These are phyloP conservation scores for Naganishia liquefaciens DNA, from an alignment of 1,284 basidiomycete genomes.

Conservation along the genomic window DNA sequence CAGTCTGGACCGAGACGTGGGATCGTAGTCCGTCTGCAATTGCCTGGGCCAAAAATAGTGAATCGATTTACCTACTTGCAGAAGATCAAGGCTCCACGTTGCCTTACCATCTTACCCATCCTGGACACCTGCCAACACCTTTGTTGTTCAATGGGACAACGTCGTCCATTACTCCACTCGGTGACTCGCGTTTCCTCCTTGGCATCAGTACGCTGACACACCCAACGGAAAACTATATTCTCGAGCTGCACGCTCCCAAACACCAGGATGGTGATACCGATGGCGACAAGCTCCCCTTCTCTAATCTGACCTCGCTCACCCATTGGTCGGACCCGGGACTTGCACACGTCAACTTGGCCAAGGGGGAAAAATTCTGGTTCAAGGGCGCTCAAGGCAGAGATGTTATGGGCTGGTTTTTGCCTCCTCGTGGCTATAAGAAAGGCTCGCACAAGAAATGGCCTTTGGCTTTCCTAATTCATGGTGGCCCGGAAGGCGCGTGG, in stretches of 20 bases:
- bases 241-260: slow-evolving; percentile 46
- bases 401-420: slow-evolving; percentile 80
- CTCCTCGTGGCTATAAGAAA: slow-evolving; percentile 68
- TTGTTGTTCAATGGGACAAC: slow-evolving; percentile 46
- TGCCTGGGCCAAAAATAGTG: slow-evolving; percentile 69
- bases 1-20: slow-evolving; percentile 66
- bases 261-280: slow-evolving; percentile 33
- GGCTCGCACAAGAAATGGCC: slow-evolving; percentile 71
- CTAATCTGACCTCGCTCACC: slow-evolving; percentile 65
- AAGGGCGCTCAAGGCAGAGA: slow-evolving; percentile 67
- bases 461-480: slow-evolving; percentile 53
- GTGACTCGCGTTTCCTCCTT: slow-evolving; percentile 37
- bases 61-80: slow-evolving; percentile 69
- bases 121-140: slow-evolving; percentile 45
- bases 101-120: slow-evolving; percentile 48
- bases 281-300: slow-evolving; percentile 39
- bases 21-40: slow-evolving; percentile 71
- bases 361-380: slow-evolving; percentile 81
- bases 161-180: slow-evolving; percentile 37
- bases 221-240: slow-evolving; percentile 71
- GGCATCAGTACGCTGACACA: slow-evolving; percentile 61
- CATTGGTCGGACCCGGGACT: slow-evolving; percentile 57
- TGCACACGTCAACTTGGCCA: slow-evolving; percentile 60
- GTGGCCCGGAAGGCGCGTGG: slow-evolving; percentile 77
- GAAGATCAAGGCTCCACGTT: slow-evolving; percentile 65